Evolutionary conservation across 2,329 filamentous ascomycete species (phyloP).

Genomic region (Pseudogymnoascus sp.): DNA sequence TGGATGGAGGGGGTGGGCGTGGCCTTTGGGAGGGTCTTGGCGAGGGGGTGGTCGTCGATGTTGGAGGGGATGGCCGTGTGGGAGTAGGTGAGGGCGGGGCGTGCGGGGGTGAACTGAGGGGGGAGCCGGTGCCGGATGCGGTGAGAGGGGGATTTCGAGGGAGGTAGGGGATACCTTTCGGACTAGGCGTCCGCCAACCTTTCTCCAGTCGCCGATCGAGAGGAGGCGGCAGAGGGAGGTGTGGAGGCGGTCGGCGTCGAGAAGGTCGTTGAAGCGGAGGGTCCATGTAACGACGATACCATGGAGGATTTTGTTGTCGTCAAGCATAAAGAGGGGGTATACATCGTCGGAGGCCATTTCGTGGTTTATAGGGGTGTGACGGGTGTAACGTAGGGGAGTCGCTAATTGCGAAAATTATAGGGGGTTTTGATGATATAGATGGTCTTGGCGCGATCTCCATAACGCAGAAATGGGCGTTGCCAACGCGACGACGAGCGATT

Average conservation of each 20-base stretch:
- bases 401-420: no score
- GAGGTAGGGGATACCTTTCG: neutral
- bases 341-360: no score
- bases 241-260: slow-evolving; percentile 35
- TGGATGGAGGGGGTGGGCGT: slow-evolving; percentile 28
- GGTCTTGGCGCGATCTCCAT: no score
- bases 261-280: slow-evolving; percentile 37
- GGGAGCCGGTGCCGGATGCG: no score
- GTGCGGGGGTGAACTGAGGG: slow-evolving; percentile 27
- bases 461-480: no score
- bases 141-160: slow-evolving; percentile 39
- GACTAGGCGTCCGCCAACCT: slow-evolving; percentile 39
- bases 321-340: slow-evolving; percentile 5
- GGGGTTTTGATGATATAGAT: no score
- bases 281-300: slow-evolving; percentile 13
- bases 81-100: slow-evolving; percentile 37
- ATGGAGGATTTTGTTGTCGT: slow-evolving; percentile 15
- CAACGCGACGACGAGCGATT: no score
- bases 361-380: no score
- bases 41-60: slow-evolving; percentile 37
- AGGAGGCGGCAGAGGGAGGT: slow-evolving; percentile 32
- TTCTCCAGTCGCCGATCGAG: slow-evolving; percentile 37
- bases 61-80: slow-evolving; percentile 31
- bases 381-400: no score
- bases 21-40: slow-evolving; percentile 30